phyloP scores from a whole-genome alignment of 345 rosid species.

The Murraya koenigii region DNA sequence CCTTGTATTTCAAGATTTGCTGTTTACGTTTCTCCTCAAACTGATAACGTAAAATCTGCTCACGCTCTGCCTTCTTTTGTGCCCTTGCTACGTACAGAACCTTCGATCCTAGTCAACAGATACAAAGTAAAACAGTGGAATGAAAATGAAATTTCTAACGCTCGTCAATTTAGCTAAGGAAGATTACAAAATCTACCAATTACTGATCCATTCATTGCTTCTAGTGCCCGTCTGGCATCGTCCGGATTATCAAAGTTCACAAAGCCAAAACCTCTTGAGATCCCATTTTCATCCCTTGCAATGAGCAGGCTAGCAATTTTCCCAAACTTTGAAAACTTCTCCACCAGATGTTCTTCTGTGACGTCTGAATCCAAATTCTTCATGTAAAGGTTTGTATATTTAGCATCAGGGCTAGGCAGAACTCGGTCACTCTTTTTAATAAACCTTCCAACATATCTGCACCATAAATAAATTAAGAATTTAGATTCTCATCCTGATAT shows the following conservation, averaged over 20 bases:
- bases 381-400: slow-evolving; percentile 2
- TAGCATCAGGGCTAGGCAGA: not conserved
- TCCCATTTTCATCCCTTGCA: slow-evolving; percentile 4
- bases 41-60: slow-evolving; percentile 27
- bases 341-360: slow-evolving; percentile 1
- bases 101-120: slow-evolving; percentile 44
- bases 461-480: not conserved
- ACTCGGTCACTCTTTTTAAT: not conserved
- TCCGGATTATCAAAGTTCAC: slow-evolving; percentile 14
- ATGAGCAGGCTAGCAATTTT: slow-evolving; percentile 15
- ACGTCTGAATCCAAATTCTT: slow-evolving; percentile 6
- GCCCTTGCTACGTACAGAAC: slow-evolving; percentile 71
- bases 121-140: not conserved
- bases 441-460: not conserved
- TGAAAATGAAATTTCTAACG: not conserved
- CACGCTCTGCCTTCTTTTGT: slow-evolving; percentile 75
- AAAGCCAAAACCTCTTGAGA: slow-evolving; percentile 19
- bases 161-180: not conserved
- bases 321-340: slow-evolving; percentile 17
- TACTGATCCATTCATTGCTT: slow-evolving; percentile 12
- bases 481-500: not conserved
- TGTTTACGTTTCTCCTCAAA: slow-evolving; percentile 5
- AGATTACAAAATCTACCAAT: not conserved
- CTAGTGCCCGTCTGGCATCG: slow-evolving; percentile 12
- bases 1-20: not conserved